Evolutionary conservation across 345 rosid species (phyloP).

Genomic region (Sonneratia alba): DNA sequence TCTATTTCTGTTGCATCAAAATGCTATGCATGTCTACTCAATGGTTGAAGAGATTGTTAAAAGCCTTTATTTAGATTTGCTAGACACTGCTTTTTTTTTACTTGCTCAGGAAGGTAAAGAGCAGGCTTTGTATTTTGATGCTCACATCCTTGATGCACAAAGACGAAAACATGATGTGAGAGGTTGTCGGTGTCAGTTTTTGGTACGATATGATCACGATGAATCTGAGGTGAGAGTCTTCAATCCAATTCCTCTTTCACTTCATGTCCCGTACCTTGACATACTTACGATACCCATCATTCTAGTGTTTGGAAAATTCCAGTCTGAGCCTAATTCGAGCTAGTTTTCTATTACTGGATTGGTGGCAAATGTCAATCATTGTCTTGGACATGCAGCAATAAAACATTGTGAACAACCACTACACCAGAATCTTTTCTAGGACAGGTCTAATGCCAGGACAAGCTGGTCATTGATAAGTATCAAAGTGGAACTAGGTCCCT

Average conservation of each 20-base stretch:
- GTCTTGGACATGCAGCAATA: too few species aligned
- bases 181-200: constrained; percentile 96
- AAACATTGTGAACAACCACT: too few species aligned
- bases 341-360: too few species aligned
- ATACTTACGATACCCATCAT: too few species aligned
- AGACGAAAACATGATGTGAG: constrained; percentile 94
- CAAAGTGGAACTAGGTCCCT: too few species aligned
- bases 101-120: constrained; percentile 85
- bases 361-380: too few species aligned
- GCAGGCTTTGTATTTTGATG: constrained; percentile 95
- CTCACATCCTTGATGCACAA: constrained; percentile 93
- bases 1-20: background rate
- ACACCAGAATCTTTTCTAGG: too few species aligned
- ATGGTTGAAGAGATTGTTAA: background rate
- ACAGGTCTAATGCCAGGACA: too few species aligned
- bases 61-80: background rate
- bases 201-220: constrained; percentile 96
- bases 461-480: too few species aligned
- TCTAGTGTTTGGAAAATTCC: background rate
- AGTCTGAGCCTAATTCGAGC: too few species aligned
- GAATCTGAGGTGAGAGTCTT: constrained; percentile 61
- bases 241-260: too few species aligned
- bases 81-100: background rate
- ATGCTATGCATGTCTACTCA: background rate
- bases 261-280: too few species aligned